Percentiles rank a stretch among this genome's conserved stretches.
phyloP scores from a whole-genome alignment of 1,139 yeast genomes.

The Hemisphaericaspora lyxosophila region DNA sequence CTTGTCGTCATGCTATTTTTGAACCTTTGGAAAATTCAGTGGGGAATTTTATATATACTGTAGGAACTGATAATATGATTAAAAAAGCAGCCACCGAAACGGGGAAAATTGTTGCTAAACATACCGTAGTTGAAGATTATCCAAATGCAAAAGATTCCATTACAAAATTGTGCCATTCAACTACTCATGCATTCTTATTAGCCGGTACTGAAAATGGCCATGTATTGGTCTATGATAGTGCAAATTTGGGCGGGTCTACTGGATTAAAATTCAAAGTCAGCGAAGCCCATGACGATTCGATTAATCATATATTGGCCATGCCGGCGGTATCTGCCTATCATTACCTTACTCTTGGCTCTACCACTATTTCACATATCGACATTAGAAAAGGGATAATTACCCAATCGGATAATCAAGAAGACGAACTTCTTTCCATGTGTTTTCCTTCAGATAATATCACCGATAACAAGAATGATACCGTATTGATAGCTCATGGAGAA shows the following conservation, averaged over 20 bases:
- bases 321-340: conserved; percentile 75
- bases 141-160: conserved; percentile 34
- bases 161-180: conserved; percentile 63
- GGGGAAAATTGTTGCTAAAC: conserved; percentile 73
- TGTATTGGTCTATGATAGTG: conserved; percentile 60
- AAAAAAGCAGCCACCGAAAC: conserved; percentile 72
- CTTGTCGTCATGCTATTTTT: conserved; percentile 74
- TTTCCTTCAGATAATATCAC: conserved; percentile 48
- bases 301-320: conserved; percentile 70
- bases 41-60: conserved; percentile 60
- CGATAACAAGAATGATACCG: conserved; percentile 59
- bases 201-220: conserved; percentile 82
- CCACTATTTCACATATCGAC: conserved; percentile 79
- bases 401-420: conserved; percentile 87
- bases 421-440: conserved; percentile 77
- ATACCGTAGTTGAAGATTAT: conserved; percentile 27
- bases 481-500: conserved; percentile 80
- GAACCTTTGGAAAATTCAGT: conserved; percentile 49
- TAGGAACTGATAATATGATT: conserved; percentile 78
- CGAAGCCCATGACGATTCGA: conserved; percentile 69
- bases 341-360: conserved; percentile 78
- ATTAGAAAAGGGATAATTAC: conserved; percentile 65
- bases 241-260: conserved; percentile 37
- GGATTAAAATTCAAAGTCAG: conserved; percentile 41
- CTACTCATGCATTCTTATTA: conserved; percentile 63